These are phyloP conservation scores for Penicillium coffeae DNA, from an alignment of 495 filamentous ascomycete species.

Conservation along the genomic window DNA sequence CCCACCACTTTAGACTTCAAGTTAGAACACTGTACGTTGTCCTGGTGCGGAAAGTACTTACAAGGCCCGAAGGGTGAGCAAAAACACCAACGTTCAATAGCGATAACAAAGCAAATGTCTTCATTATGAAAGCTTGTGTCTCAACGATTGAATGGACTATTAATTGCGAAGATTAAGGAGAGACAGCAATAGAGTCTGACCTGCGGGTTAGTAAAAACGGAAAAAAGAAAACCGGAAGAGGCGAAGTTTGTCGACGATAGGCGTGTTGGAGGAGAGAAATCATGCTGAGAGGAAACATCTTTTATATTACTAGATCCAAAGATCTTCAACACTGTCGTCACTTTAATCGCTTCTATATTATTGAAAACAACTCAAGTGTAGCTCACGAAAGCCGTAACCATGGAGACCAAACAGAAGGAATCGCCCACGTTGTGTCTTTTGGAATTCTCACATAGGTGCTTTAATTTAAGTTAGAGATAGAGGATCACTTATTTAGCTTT, in stretches of 20 bases:
- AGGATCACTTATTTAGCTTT: not conserved
- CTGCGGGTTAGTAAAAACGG: conserved; percentile 2
- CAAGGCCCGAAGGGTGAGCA: conserved; percentile 32
- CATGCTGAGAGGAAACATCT: not conserved
- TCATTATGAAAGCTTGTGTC: conserved; percentile 16
- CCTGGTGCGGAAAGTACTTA: conserved; percentile 13
- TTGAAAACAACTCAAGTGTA: not conserved
- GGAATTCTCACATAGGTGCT: not conserved
- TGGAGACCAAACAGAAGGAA: not conserved
- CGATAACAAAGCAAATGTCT: conserved; percentile 19
- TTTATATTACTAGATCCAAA: not conserved
- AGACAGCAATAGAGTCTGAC: conserved; percentile 13
- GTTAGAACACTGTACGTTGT: not conserved
- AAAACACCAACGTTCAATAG: conserved; percentile 21
- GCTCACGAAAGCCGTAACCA: not conserved
- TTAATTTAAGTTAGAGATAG: not conserved
- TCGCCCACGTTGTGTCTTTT: not conserved
- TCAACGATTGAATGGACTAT: not conserved
- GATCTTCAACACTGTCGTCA: not conserved
- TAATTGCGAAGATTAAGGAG: conserved; percentile 15
- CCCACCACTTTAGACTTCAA: conserved; percentile 45
- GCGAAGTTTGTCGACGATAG: conserved; percentile 7
- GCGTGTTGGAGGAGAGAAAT: not conserved
- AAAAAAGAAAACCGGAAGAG: conserved; percentile 7
- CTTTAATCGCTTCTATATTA: not conserved